Conservation (phyloP, 495 filamentous ascomycete genomes). For the Mytilinidion resinicola region DNA sequence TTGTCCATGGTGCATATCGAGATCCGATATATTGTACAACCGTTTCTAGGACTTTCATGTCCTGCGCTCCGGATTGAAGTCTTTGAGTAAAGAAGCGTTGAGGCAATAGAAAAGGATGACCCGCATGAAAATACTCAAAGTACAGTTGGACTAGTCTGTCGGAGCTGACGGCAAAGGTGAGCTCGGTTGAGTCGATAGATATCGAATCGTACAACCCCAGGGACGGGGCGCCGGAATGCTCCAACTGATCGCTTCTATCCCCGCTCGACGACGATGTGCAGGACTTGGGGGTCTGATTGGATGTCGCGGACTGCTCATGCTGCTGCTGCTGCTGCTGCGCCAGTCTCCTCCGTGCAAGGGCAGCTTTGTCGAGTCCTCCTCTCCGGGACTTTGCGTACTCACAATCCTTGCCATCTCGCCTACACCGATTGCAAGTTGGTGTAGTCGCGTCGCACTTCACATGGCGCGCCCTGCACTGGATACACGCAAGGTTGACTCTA, state of each 20-base stretch:
- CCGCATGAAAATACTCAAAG: conserved; percentile 19
- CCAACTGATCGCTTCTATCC: conserved; percentile 1
- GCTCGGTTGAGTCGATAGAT: not conserved
- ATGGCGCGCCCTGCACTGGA: conserved; percentile 17
- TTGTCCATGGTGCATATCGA: conserved; percentile 18
- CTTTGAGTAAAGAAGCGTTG: conserved; percentile 9
- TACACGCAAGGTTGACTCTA: conserved; percentile 16
- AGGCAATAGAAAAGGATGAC: conserved; percentile 10
- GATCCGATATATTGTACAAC: conserved; percentile 25
- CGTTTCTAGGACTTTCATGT: conserved; percentile 10
- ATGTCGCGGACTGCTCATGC: not conserved
- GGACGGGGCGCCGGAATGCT: too few species aligned
- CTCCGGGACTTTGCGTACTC: conserved; percentile 19
- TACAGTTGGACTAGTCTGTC: conserved; percentile 20
- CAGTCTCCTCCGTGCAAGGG: conserved; percentile 14
- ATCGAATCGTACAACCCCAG: too few species aligned
- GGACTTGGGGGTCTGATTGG: conserved; percentile 3
- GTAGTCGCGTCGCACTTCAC: conserved; percentile 23
- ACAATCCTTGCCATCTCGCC: conserved; percentile 23
- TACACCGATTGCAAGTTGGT: conserved; percentile 18
- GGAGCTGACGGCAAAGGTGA: conserved; percentile 7
- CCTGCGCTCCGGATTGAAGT: conserved; percentile 4
- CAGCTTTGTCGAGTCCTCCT: conserved; percentile 23
- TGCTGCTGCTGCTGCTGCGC: conserved; percentile 11
- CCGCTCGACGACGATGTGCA: not conserved